These are phyloP conservation scores for Didymosphaeria variabile DNA, from an alignment of 2,329 filamentous ascomycete genomes.

Conservation along the genomic window DNA sequence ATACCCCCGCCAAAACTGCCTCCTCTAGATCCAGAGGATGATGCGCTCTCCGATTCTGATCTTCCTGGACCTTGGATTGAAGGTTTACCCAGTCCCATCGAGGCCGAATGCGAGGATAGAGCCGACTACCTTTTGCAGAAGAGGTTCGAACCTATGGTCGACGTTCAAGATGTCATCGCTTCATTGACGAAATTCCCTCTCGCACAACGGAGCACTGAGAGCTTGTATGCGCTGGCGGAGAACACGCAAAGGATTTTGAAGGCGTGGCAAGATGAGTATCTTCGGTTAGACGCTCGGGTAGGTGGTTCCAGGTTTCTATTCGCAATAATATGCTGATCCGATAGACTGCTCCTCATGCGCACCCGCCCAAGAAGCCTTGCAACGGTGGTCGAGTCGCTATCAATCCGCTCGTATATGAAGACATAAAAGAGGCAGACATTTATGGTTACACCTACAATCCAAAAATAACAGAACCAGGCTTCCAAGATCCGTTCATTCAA, in stretches of 20 bases:
- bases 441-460: slow-evolving; percentile 68
- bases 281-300: slow-evolving; percentile 60
- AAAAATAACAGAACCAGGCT: slow-evolving; percentile 56
- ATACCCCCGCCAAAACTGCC: slow-evolving; percentile 34
- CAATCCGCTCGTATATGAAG: slow-evolving; percentile 61
- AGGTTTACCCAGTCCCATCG: slow-evolving; percentile 33
- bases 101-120: slow-evolving; percentile 48
- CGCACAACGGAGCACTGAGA: slow-evolving; percentile 57
- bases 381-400: slow-evolving; percentile 59
- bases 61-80: slow-evolving; percentile 49
- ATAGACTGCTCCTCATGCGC: slow-evolving; percentile 61
- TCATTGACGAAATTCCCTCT: slow-evolving; percentile 55
- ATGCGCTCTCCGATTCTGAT: slow-evolving; percentile 46
- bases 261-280: slow-evolving; percentile 67
- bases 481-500: slow-evolving; percentile 66
- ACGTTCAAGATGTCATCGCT: slow-evolving; percentile 53
- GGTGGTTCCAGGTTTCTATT: slow-evolving; percentile 17
- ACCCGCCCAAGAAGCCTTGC: slow-evolving; percentile 60
- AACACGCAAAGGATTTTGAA: slow-evolving; percentile 63
- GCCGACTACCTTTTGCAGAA: slow-evolving; percentile 54
- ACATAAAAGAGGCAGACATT: slow-evolving; percentile 67
- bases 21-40: slow-evolving; percentile 44
- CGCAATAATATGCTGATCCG: slow-evolving; percentile 28
- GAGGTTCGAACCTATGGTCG: slow-evolving; percentile 53
- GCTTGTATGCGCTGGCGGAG: slow-evolving; percentile 63